These are phyloP conservation scores for Trametes sanguinea DNA, from an alignment of 768 basidiomycete genomes.

Conservation along the genomic window DNA sequence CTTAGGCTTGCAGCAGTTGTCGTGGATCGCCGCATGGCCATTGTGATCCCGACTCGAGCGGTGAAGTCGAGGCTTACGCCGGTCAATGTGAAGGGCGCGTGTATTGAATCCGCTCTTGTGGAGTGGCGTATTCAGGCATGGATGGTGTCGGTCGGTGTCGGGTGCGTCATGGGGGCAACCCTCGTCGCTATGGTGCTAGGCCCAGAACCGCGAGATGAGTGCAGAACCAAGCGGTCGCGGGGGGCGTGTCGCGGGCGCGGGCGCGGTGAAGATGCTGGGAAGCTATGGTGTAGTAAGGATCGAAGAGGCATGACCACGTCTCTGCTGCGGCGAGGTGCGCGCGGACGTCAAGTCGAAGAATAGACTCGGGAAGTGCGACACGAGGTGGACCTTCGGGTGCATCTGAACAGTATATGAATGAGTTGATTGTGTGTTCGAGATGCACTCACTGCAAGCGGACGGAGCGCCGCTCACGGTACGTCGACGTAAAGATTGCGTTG, in stretches of 20 bases:
- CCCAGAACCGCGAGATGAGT: neutral
- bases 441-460: neutral
- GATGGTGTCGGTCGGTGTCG: too few species aligned
- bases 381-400: neutral
- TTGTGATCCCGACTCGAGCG: too few species aligned
- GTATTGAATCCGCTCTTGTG: too few species aligned
- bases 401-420: neutral
- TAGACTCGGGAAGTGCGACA: conserved; percentile 6
- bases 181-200: conserved; percentile 18
- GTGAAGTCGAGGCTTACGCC: too few species aligned
- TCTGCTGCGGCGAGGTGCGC: neutral
- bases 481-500: too few species aligned
- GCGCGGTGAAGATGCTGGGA: conserved; percentile 15
- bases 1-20: too few species aligned
- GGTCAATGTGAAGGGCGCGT: too few species aligned
- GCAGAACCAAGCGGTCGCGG: neutral
- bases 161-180: conserved; percentile 6
- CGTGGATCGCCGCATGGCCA: too few species aligned
- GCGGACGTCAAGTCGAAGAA: neutral
- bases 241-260: neutral
- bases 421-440: neutral
- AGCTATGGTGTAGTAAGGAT: neutral
- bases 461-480: neutral
- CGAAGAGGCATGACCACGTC: neutral
- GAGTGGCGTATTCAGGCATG: too few species aligned